Evolutionary conservation across 2,329 filamentous ascomycete genomes (phyloP).

Genomic region (Fusarium sp.): DNA sequence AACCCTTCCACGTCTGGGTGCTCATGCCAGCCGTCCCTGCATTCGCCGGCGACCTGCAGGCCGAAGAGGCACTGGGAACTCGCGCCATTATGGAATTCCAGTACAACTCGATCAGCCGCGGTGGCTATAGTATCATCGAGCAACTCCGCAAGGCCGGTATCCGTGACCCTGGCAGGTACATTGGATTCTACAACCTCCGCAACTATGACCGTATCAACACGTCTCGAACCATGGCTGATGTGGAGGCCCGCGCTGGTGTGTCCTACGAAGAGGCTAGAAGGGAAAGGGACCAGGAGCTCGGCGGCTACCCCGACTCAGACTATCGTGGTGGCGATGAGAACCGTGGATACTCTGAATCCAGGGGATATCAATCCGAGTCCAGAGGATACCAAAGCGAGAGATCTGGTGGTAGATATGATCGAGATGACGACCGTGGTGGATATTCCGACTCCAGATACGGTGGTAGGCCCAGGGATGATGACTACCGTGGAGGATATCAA

Average conservation of each 20-base stretch:
- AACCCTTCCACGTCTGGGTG: slow-evolving; percentile 80
- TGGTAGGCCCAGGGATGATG: slow-evolving; percentile 12
- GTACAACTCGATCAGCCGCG: slow-evolving; percentile 82
- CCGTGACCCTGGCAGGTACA: slow-evolving; percentile 76
- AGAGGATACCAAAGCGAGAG: slow-evolving; percentile 16
- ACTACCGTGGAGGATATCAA: slow-evolving; percentile 8
- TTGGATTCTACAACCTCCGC: slow-evolving; percentile 86
- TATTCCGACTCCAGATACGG: slow-evolving; percentile 3
- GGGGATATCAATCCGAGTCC: slow-evolving; percentile 12
- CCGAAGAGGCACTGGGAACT: slow-evolving; percentile 79
- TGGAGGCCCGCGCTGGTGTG: slow-evolving; percentile 73
- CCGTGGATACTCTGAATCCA: slow-evolving; percentile 13
- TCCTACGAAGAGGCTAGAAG: slow-evolving; percentile 74
- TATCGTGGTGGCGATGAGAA: slow-evolving; percentile 37
- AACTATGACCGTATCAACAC: slow-evolving; percentile 88
- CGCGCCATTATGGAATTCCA: slow-evolving; percentile 91
- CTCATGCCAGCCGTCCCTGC: slow-evolving; percentile 84
- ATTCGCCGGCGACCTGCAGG: slow-evolving; percentile 83
- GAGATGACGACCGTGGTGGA: not conserved
- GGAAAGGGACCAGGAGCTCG: slow-evolving; percentile 70
- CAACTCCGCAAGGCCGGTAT: slow-evolving; percentile 75
- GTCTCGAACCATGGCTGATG: slow-evolving; percentile 69
- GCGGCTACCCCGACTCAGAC: slow-evolving; percentile 53
- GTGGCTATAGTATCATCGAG: slow-evolving; percentile 83
- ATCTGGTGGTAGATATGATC: slow-evolving; percentile 11